Percentiles rank a stretch among this genome's conserved stretches.
These are phyloP conservation scores for Furcasterigmium furcatum DNA, from an alignment of 2,329 filamentous ascomycete genomes.

Conservation along the genomic window DNA sequence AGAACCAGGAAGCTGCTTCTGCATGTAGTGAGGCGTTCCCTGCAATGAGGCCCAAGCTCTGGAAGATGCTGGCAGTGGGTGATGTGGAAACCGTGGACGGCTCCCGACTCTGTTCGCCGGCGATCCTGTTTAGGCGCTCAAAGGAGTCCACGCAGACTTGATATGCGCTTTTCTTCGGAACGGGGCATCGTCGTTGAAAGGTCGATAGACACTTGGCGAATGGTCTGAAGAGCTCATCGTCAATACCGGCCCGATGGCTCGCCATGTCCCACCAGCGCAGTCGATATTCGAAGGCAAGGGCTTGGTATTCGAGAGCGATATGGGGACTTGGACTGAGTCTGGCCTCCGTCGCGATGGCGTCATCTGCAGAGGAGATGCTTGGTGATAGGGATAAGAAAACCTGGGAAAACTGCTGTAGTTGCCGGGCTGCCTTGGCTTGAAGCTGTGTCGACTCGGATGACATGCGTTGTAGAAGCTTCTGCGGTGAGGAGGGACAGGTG, in stretches of 20 bases:
- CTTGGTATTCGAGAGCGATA: conserved; percentile 59
- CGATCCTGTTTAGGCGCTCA: conserved; percentile 22
- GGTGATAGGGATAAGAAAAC: conserved; percentile 64
- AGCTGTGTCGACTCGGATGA: conserved; percentile 39
- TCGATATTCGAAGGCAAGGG: conserved; percentile 57
- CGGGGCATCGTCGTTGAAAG: conserved; percentile 50
- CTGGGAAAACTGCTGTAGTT: conserved; percentile 65
- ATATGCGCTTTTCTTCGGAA: conserved; percentile 31
- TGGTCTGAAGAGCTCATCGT: conserved; percentile 64
- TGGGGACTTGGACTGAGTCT: conserved; percentile 54
- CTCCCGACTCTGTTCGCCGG: conserved; percentile 28
- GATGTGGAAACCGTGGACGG: conserved; percentile 34
- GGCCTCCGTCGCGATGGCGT: conserved; percentile 50
- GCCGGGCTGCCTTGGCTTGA: conserved; percentile 57
- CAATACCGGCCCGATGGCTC: conserved; percentile 54
- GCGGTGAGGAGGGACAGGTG: conserved; percentile 51
- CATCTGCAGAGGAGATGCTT: conserved; percentile 61
- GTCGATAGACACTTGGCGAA: conserved; percentile 61
- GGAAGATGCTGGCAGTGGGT: conserved; percentile 45
- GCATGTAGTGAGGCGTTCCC: conserved; percentile 40
- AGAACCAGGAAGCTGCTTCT: conserved; percentile 55
- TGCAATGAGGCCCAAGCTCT: conserved; percentile 47
- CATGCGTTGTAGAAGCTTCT: conserved; percentile 50
- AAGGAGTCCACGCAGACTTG: conserved; percentile 31
- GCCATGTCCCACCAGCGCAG: conserved; percentile 65